These are phyloP conservation scores for Gaeumannomyces sp. DNA, from an alignment of 2,329 filamentous ascomycete genomes.

Conservation along the genomic window DNA sequence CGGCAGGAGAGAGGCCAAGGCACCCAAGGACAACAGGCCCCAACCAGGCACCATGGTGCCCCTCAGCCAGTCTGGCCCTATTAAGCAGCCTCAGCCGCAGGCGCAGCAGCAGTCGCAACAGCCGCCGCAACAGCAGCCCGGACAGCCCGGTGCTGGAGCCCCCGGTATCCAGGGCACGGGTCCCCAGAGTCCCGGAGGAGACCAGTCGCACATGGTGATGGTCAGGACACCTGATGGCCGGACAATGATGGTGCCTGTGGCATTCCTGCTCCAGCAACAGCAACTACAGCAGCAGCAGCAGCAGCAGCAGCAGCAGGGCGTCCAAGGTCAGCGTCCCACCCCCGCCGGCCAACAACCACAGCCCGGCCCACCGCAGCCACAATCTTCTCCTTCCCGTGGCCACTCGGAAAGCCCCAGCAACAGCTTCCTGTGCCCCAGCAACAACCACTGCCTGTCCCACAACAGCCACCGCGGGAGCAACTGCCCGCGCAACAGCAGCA, in stretches of 20 bases:
- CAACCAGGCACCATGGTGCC: slow-evolving; percentile 8
- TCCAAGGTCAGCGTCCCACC: slow-evolving; percentile 3
- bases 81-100: slow-evolving; percentile 3
- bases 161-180: background rate
- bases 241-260: background rate
- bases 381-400: background rate
- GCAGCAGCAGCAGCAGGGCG: slow-evolving; percentile 3
- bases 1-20: slow-evolving; percentile 9
- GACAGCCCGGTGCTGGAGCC: background rate
- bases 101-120: background rate
- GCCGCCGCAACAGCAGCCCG: slow-evolving; percentile 4
- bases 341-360: slow-evolving; percentile 7
- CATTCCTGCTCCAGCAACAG: background rate
- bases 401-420: slow-evolving; percentile 2
- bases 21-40: slow-evolving; percentile 3
- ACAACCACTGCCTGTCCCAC: slow-evolving; percentile 6
- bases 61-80: slow-evolving; percentile 7
- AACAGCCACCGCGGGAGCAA: slow-evolving; percentile 1
- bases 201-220: slow-evolving; percentile 5
- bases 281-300: slow-evolving; percentile 3
- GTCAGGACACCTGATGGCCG: slow-evolving; percentile 1
- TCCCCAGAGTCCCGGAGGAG: background rate
- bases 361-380: slow-evolving; percentile 1
- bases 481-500: slow-evolving; percentile 10
- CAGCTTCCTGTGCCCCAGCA: slow-evolving; percentile 10